Conservation (phyloP, 352 stramenopile species). For the Globisporangium nagaii region DNA sequence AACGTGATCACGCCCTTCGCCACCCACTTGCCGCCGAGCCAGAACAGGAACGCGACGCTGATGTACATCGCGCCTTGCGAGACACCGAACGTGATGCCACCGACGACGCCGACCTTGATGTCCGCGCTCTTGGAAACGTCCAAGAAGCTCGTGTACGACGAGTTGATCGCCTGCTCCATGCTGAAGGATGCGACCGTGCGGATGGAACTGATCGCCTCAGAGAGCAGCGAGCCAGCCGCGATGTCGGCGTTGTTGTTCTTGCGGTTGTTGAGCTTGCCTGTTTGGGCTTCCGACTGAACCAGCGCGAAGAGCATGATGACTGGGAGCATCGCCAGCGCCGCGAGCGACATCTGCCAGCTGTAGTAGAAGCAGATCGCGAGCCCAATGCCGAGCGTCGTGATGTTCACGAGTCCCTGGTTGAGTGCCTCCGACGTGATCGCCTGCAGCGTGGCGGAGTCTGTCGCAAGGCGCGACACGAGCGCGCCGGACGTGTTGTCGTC, state of each 20-base stretch:
- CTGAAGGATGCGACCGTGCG: slow-evolving; percentile 39
- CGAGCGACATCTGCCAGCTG: slow-evolving; percentile 56
- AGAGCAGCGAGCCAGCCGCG: slow-evolving; percentile 28
- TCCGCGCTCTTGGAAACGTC: slow-evolving; percentile 18
- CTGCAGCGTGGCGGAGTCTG: slow-evolving; percentile 71
- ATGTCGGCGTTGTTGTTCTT: slow-evolving; percentile 39
- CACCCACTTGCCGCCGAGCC: slow-evolving; percentile 39
- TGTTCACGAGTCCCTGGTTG: slow-evolving; percentile 44
- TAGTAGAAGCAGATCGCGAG: slow-evolving; percentile 45
- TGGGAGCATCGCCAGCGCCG: slow-evolving; percentile 19
- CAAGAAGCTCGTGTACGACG: slow-evolving; percentile 17
- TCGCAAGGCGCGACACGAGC: slow-evolving; percentile 55
- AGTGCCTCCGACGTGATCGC: slow-evolving; percentile 66
- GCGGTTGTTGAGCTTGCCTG: slow-evolving; percentile 29
- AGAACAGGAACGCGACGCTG: slow-evolving; percentile 61
- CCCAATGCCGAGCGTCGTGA: slow-evolving; percentile 43
- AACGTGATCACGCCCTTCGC: slow-evolving; percentile 30
- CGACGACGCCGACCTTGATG: slow-evolving; percentile 30
- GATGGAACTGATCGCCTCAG: slow-evolving; percentile 42
- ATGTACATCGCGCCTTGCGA: slow-evolving; percentile 48
- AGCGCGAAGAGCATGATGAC: slow-evolving; percentile 26
- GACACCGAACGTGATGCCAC: slow-evolving; percentile 43
- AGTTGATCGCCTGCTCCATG: slow-evolving; percentile 18
- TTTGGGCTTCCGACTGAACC: slow-evolving; percentile 35
- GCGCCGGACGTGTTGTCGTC: slow-evolving; percentile 59